Evolutionary conservation across 495 filamentous ascomycete genomes (phyloP), one percentile per base, ranked within the genome.

Genomic region (Xylaria acuta): DNA sequence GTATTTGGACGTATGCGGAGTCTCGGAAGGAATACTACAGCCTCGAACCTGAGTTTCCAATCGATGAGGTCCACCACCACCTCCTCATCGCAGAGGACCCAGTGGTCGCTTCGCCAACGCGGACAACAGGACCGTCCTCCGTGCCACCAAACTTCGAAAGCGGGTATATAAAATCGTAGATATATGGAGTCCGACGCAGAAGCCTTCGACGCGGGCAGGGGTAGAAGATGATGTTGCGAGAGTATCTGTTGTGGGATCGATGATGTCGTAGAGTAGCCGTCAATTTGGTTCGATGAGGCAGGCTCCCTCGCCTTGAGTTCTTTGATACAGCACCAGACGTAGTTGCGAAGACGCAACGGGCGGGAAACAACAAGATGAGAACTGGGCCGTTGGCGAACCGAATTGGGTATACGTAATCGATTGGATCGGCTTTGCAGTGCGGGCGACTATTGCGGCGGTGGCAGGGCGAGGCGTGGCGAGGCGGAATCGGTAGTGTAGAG

Each of bases 21-120:
- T 70, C 32, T 36, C 60, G 36, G 49, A 70, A 56, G 27, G 70
- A 60, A 53, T 67, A 53, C 67, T 72, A 67, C 30, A 64, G 70
- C 76, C 75, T 77, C 73, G 76, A 78, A 72, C 76, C 73, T 74
- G 70, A 64, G 56, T 73, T 73, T 74, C 56, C 74, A 65, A 76
- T 76, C 76, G 78, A 78, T 75, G 73, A 79, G 76, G 74, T 74
- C 79, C 80, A 74, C 79, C 81, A 77, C 80, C 81, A 76, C 80
- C 81, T 77, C 81, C 80, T 78, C 81, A 82, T 83, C 78, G 78
- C 78, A 79, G 76, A 76, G 76, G 77, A 81, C 80, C 81, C 74
- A 74, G 69, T 73, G 78, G 81, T 74, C 81, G 72, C 80, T 75
- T 77, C 69, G 73, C 74, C 75, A 72, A 56, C 65, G 73, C 53